phyloP scores from a whole-genome alignment of 805 yeast genomes.

The Pichia insulana region DNA sequence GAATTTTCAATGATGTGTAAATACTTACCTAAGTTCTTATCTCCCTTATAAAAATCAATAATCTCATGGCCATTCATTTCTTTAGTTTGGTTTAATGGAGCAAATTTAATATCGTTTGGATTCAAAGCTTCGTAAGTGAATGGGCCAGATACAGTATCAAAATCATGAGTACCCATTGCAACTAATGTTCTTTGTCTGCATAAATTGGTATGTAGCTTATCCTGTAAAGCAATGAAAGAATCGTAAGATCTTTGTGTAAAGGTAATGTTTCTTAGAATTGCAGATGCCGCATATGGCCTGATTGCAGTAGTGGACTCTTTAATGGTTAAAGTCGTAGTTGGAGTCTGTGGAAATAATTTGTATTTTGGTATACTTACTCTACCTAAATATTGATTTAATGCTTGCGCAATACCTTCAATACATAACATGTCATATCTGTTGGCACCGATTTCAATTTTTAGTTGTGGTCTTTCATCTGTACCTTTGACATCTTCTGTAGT shows the following conservation, averaged over 20 bases:
- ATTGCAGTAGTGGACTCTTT: constrained; percentile 62
- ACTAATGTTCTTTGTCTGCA: constrained; percentile 97
- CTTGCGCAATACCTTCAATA: constrained; percentile 95
- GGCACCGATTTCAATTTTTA: constrained; percentile 95
- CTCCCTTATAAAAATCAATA: constrained; percentile 85
- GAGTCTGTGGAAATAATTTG: constrained; percentile 51
- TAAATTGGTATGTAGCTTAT: constrained; percentile 86
- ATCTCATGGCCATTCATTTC: constrained; percentile 67
- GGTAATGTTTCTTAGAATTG: constrained; percentile 75
- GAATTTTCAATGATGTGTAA: constrained; percentile 81
- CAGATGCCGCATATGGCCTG: constrained; percentile 93
- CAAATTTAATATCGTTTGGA: constrained; percentile 68
- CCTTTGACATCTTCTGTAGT: constrained; percentile 68
- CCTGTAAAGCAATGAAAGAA: constrained; percentile 92
- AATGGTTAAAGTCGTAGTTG: constrained; percentile 58
- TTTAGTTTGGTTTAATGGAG: constrained; percentile 65
- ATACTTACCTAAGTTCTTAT: constrained; percentile 82
- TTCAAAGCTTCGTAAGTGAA: constrained; percentile 80
- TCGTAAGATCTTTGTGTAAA: constrained; percentile 84
- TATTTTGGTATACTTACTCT: constrained; percentile 56
- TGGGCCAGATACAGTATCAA: constrained; percentile 69
- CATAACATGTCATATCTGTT: constrained; percentile 97
- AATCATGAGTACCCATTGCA: constrained; percentile 97
- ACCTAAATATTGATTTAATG: constrained; percentile 85
- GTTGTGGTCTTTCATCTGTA: constrained; percentile 88